Percentiles rank a stretch among this genome's conserved stretches.
Evolutionary conservation across 495 filamentous ascomycete genomes (phyloP).

Genomic region (Lasiosphaeris hirsuta): DNA sequence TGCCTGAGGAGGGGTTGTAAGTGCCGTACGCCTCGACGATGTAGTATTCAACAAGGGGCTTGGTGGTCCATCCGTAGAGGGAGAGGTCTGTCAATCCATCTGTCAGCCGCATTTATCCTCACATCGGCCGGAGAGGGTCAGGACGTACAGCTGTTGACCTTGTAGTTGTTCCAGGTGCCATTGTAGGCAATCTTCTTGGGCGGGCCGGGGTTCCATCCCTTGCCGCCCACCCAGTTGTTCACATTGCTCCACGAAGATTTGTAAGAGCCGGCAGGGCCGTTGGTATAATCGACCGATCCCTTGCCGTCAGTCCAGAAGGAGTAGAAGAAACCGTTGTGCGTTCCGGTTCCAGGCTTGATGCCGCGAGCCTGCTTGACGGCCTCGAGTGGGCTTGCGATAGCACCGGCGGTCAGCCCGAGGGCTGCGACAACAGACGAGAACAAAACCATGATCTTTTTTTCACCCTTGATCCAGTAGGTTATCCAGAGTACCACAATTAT

Average conservation of each 20-base stretch:
- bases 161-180: constrained; percentile 27
- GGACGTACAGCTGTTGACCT: constrained; percentile 23
- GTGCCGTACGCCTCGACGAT: constrained; percentile 58
- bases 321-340: constrained; percentile 56
- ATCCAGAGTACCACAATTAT: too few relatives aligned
- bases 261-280: constrained; percentile 49
- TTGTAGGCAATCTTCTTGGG: constrained; percentile 15
- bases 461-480: too few relatives aligned
- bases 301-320: constrained; percentile 45
- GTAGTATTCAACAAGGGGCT: constrained; percentile 64
- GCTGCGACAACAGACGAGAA: too few relatives aligned
- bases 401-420: too few relatives aligned
- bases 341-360: constrained; percentile 40
- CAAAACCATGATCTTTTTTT: too few relatives aligned
- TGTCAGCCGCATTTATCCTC: background rate
- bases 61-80: constrained; percentile 60
- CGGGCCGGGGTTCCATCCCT: constrained; percentile 53
- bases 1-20: constrained; percentile 48
- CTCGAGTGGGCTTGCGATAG: constrained; percentile 28
- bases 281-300: constrained; percentile 51
- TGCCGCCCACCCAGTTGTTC: constrained; percentile 58
- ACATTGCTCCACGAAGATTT: constrained; percentile 47
- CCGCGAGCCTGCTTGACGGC: constrained; percentile 19
- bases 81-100: constrained; percentile 17
- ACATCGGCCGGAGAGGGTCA: background rate